These are phyloP conservation scores for Nannizziopsis barbatae DNA, from an alignment of 2,329 filamentous ascomycete genomes.

Conservation along the genomic window DNA sequence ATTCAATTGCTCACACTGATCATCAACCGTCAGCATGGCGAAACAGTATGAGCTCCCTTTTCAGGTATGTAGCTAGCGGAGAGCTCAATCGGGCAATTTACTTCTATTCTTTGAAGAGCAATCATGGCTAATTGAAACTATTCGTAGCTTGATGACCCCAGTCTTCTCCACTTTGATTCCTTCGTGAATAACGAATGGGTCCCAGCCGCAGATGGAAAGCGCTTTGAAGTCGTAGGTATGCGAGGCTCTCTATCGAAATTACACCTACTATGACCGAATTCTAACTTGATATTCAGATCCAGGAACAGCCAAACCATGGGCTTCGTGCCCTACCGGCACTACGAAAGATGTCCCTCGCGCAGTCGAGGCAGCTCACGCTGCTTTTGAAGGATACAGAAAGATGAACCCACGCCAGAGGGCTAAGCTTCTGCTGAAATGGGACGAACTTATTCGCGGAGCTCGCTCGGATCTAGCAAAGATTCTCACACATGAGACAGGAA, in stretches of 20 bases:
- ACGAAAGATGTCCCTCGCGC: slow-evolving; percentile 52
- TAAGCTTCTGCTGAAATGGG: slow-evolving; percentile 54
- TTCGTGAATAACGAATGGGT: slow-evolving; percentile 42
- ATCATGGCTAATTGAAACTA: not conserved
- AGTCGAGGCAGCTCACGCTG: slow-evolving; percentile 48
- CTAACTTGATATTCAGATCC: slow-evolving; percentile 32
- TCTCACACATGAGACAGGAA: slow-evolving; percentile 85
- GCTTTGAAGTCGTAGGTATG: slow-evolving; percentile 42
- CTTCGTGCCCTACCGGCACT: slow-evolving; percentile 40
- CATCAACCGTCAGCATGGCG: slow-evolving; percentile 20
- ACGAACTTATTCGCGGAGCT: slow-evolving; percentile 51
- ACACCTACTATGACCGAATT: not conserved
- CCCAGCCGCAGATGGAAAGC: slow-evolving; percentile 35
- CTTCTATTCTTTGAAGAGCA: not conserved
- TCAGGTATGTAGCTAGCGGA: slow-evolving; percentile 21
- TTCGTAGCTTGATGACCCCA: slow-evolving; percentile 37
- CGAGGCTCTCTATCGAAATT: not conserved
- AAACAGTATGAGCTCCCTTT: slow-evolving; percentile 30
- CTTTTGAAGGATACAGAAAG: slow-evolving; percentile 51
- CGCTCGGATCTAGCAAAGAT: slow-evolving; percentile 63
- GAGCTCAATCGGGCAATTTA: not conserved
- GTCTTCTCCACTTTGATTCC: slow-evolving; percentile 41
- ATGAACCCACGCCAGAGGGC: slow-evolving; percentile 51
- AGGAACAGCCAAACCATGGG: slow-evolving; percentile 42
- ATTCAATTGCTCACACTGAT: slow-evolving; percentile 7